Evolutionary conservation across 306 rosid genomes (phyloP).

Genomic region (Prunus dulcis): DNA sequence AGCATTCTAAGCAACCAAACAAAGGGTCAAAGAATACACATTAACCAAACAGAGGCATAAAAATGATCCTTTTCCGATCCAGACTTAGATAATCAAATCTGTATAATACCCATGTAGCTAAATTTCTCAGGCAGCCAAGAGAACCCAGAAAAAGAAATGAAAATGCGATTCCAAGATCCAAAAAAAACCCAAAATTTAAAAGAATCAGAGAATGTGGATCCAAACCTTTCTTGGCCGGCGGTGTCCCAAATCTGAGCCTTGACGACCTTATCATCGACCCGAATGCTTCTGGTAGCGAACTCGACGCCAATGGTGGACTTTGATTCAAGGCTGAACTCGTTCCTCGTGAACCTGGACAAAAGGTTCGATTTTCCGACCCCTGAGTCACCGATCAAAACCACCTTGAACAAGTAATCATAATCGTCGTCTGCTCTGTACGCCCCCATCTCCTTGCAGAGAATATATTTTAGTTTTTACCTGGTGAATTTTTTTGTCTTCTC

Average conservation of each 20-base stretch:
- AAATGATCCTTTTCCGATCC: slow-evolving; percentile 11
- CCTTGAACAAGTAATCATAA: slow-evolving; percentile 81
- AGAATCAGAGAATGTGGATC: slow-evolving; percentile 10
- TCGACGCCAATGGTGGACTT: slow-evolving; percentile 91
- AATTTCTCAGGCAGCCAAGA: neutral
- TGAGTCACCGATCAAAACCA: slow-evolving; percentile 80
- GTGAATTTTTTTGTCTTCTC: neutral
- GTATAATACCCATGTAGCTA: neutral
- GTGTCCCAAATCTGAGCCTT: slow-evolving; percentile 98
- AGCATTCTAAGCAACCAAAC: neutral
- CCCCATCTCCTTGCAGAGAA: slow-evolving; percentile 48
- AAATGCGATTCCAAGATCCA: slow-evolving; percentile 17
- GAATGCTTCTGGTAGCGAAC: slow-evolving; percentile 84
- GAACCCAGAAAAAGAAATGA: neutral
- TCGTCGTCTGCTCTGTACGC: slow-evolving; percentile 77
- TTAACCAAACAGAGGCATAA: slow-evolving; percentile 1
- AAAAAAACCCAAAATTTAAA: neutral
- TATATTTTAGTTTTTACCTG: neutral
- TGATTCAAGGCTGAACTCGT: slow-evolving; percentile 76
- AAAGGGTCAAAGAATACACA: neutral
- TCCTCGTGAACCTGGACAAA: slow-evolving; percentile 68
- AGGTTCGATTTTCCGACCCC: slow-evolving; percentile 91
- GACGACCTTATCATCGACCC: slow-evolving; percentile 74
- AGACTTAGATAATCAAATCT: neutral
- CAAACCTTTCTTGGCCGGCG: slow-evolving; percentile 88